Evolutionary conservation across 306 rosid genomes (phyloP).

Genomic region (Rosa multiflora): DNA sequence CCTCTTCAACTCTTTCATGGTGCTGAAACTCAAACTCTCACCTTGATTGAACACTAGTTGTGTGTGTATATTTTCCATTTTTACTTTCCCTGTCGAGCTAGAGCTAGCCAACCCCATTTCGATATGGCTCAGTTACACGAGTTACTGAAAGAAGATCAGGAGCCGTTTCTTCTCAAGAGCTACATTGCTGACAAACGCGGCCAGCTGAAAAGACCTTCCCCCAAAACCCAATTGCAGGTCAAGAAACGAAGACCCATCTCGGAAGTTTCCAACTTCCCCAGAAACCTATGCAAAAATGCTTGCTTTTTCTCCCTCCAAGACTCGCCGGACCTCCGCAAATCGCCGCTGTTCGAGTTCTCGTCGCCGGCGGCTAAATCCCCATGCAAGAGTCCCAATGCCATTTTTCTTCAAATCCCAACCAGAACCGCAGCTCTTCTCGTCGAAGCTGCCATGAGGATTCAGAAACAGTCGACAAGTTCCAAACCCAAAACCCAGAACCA

Average conservation of each 20-base stretch:
- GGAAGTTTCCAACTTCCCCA: constrained; percentile 21
- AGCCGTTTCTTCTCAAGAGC: constrained; percentile 42
- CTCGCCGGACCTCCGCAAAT: constrained; percentile 60
- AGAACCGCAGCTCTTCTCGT: constrained; percentile 72
- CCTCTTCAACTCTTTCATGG: constrained; percentile 34
- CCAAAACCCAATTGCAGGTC: constrained; percentile 29
- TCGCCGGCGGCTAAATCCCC: constrained; percentile 53
- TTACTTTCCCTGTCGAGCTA: too few relatives aligned
- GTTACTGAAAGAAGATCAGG: constrained; percentile 49
- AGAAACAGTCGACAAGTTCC: constrained; percentile 46
- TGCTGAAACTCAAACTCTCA: constrained; percentile 8
- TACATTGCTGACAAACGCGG: constrained; percentile 36
- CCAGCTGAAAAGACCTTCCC: constrained; percentile 21
- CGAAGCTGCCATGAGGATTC: constrained; percentile 80
- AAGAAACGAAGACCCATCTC: constrained; percentile 29
- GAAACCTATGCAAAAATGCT: constrained; percentile 51
- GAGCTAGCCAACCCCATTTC: background rate
- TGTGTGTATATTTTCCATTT: too few relatives aligned
- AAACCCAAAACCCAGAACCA: constrained; percentile 39
- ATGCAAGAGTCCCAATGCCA: constrained; percentile 46
- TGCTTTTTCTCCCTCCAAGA: constrained; percentile 56
- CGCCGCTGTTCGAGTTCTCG: constrained; percentile 62
- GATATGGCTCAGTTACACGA: constrained; percentile 38
- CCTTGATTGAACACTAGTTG: background rate
- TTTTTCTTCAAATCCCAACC: constrained; percentile 72